These are phyloP conservation scores for Epichloe aotearoae DNA, from an alignment of 2,329 filamentous ascomycete species.

Conservation along the genomic window DNA sequence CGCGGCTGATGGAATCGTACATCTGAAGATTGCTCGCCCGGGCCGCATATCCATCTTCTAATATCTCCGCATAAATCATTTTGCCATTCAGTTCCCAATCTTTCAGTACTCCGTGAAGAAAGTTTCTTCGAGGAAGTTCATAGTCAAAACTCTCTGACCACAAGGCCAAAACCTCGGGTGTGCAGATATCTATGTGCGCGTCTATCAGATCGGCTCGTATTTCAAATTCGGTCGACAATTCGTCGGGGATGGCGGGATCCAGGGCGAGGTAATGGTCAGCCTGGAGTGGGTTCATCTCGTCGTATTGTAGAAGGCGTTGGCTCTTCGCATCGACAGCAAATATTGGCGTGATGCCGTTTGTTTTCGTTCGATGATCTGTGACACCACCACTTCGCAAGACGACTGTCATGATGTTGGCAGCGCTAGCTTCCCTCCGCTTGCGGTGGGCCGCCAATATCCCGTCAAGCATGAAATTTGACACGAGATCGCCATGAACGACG, in stretches of 20 bases:
- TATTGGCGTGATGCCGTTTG: conserved; percentile 60
- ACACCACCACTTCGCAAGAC: conserved; percentile 67
- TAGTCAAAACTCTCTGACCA: conserved; percentile 99
- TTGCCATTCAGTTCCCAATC: conserved; percentile 96
- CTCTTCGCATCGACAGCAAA: conserved; percentile 77
- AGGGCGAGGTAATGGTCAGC: conserved; percentile 54
- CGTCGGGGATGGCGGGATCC: conserved; percentile 65
- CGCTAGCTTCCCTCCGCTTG: conserved; percentile 66
- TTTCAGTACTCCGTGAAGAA: conserved; percentile 83
- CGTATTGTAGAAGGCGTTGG: conserved; percentile 81
- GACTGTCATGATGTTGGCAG: conserved; percentile 97
- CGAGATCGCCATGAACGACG: conserved; percentile 80
- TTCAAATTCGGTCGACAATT: conserved; percentile 59
- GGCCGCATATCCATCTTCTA: conserved; percentile 73
- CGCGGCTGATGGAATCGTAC: conserved; percentile 79
- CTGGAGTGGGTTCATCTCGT: conserved; percentile 67
- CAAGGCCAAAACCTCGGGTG: conserved; percentile 81
- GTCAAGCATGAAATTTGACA: conserved; percentile 82
- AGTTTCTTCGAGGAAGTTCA: conserved; percentile 76
- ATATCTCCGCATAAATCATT: conserved; percentile 83
- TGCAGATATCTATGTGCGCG: conserved; percentile 93
- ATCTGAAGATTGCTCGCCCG: conserved; percentile 74
- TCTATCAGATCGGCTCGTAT: conserved; percentile 82
- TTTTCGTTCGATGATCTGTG: conserved; percentile 60
- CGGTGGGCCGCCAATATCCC: conserved; percentile 65